Percentiles rank a stretch among this genome's conserved stretches.
phyloP scores from a whole-genome alignment of 768 basidiomycete genomes.

The Sarcodon sp. region DNA sequence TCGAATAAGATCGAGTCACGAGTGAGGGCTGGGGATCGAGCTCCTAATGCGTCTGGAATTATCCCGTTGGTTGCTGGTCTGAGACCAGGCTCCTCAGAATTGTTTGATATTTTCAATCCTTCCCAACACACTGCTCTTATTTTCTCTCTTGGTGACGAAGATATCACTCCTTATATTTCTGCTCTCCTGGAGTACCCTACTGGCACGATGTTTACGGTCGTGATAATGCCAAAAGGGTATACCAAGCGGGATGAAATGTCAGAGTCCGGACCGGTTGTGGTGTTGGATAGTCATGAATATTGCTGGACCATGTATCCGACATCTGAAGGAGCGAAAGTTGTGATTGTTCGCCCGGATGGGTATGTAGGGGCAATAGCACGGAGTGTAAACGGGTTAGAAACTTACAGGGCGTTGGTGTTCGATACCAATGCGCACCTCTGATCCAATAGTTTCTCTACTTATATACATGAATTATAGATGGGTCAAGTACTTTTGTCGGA shows the following conservation, averaged over 20 bases:
- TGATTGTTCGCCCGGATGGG: neutral
- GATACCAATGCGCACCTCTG: neutral
- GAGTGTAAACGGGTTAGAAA: neutral
- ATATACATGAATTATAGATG: too few species aligned
- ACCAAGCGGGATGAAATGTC: too few species aligned
- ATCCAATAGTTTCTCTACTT: too few species aligned
- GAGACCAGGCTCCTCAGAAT: conserved; percentile 2
- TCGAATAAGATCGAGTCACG: conserved; percentile 9
- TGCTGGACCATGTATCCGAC: neutral
- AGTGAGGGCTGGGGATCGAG: conserved; percentile 30
- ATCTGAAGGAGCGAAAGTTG: neutral
- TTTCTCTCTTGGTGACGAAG: conserved; percentile 8
- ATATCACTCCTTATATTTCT: neutral
- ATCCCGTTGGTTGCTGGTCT: conserved; percentile 1
- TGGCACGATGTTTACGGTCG: neutral
- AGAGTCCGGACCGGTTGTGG: neutral
- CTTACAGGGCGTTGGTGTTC: neutral
- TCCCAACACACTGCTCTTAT: conserved; percentile 18
- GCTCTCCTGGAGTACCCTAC: neutral
- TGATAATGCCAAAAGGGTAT: neutral
- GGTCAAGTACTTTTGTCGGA: too few species aligned
- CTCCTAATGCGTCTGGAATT: conserved; percentile 27
- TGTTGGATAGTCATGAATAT: neutral
- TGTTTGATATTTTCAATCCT: conserved; percentile 17
- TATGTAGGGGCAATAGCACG: neutral